Evolutionary conservation across 192 early-diverging fungal species (phyloP).

Genomic region (Rhizophagus sp.): DNA sequence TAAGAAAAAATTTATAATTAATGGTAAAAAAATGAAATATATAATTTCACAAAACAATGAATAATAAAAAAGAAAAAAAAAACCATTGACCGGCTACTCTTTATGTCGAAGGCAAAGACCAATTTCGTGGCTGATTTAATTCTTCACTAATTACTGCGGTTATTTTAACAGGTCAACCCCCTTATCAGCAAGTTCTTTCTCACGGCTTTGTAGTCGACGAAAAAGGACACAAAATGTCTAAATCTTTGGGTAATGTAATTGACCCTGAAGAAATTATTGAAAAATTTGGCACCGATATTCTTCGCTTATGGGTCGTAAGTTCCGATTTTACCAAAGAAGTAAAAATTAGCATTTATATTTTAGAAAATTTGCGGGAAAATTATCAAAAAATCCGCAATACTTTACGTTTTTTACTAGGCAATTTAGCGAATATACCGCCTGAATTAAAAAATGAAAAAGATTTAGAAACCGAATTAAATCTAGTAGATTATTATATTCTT

Average conservation of each 20-base stretch:
- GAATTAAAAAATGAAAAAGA: conserved; percentile 10
- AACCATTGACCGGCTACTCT: conserved; percentile 19
- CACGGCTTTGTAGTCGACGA: conserved; percentile 73
- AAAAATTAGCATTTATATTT: conserved; percentile 37
- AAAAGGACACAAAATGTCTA: conserved; percentile 80
- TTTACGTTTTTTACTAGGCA: conserved; percentile 39
- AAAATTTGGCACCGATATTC: conserved; percentile 36
- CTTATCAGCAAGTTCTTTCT: conserved; percentile 38
- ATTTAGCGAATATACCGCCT: conserved; percentile 19
- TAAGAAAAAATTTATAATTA: too few relatives aligned
- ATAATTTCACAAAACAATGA: too few relatives aligned
- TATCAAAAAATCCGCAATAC: conserved; percentile 41
- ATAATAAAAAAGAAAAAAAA: neutral
- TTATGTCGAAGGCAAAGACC: conserved; percentile 40
- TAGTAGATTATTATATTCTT: conserved; percentile 15
- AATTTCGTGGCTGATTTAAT: conserved; percentile 44
- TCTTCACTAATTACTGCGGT: conserved; percentile 39
- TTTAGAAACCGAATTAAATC: neutral
- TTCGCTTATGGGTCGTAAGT: conserved; percentile 39
- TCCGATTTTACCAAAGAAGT: conserved; percentile 43
- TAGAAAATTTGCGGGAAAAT: conserved; percentile 35
- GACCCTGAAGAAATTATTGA: conserved; percentile 63
- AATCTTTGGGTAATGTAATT: conserved; percentile 78
- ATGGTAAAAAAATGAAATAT: too few relatives aligned
- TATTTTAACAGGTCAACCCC: conserved; percentile 38